Percentiles rank a stretch among this genome's conserved stretches.
Conservation (phyloP, 352 stramenopile species). For the Hyphochytrium catenoides region DNA sequence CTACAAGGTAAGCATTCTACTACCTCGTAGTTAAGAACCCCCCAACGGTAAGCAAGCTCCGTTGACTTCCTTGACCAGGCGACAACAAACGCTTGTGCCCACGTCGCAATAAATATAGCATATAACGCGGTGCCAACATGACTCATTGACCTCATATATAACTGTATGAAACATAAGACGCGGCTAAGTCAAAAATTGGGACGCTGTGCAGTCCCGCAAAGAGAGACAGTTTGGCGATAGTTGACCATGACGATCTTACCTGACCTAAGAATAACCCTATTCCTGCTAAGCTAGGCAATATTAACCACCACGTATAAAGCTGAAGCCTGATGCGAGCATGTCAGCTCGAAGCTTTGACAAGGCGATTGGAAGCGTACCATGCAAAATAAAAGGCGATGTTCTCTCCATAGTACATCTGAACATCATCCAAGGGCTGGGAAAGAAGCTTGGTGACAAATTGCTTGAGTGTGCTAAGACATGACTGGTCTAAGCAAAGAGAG, state of each 20-base stretch:
- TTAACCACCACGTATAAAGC: conserved; percentile 67
- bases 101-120: conserved; percentile 65
- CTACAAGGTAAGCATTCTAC: too few species aligned
- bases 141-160: conserved; percentile 26
- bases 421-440: conserved; percentile 46
- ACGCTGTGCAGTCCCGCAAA: too few species aligned
- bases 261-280: conserved; percentile 37
- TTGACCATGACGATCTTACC: too few species aligned
- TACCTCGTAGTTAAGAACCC: conserved; percentile 64
- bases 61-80: conserved; percentile 49
- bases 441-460: conserved; percentile 16
- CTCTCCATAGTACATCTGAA: conserved; percentile 72
- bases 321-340: too few species aligned
- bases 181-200: too few species aligned
- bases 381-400: conserved; percentile 75
- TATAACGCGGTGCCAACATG: conserved; percentile 48
- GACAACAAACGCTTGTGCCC: conserved; percentile 61
- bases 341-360: too few species aligned
- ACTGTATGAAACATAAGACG: too few species aligned
- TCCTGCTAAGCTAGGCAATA: conserved; percentile 42
- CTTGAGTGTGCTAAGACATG: conserved; percentile 2
- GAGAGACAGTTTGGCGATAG: too few species aligned
- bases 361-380: too few species aligned
- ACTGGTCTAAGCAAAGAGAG: too few species aligned
- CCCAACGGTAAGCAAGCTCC: conserved; percentile 59